These are phyloP conservation scores for Zelopaecilomyces penicillatus DNA, from an alignment of 2,329 filamentous ascomycete species.

Conservation along the genomic window DNA sequence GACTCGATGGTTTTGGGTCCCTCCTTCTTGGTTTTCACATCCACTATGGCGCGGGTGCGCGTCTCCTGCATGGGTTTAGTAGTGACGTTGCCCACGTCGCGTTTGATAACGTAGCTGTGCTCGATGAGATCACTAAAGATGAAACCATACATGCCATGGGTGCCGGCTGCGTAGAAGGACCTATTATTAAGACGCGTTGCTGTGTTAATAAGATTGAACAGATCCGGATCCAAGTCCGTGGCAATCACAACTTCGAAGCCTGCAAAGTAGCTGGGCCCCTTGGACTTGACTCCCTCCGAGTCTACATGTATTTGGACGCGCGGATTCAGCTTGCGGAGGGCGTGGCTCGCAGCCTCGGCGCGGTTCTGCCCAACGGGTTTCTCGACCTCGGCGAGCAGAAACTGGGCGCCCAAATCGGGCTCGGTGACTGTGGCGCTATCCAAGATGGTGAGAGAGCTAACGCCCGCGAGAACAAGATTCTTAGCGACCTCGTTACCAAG, in stretches of 20 bases:
- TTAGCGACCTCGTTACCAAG: slow-evolving; percentile 94
- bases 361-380: slow-evolving; percentile 71
- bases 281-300: slow-evolving; percentile 55
- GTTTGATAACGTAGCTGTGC: slow-evolving; percentile 84
- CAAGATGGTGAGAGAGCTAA: slow-evolving; percentile 81
- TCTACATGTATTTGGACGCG: slow-evolving; percentile 71
- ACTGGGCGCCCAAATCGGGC: slow-evolving; percentile 72
- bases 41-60: slow-evolving; percentile 65
- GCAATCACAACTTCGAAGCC: slow-evolving; percentile 81
- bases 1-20: slow-evolving; percentile 65
- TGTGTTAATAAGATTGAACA: slow-evolving; percentile 73
- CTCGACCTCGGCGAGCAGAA: slow-evolving; percentile 64
- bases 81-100: slow-evolving; percentile 68
- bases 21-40: slow-evolving; percentile 62
- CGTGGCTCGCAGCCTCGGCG: slow-evolving; percentile 68
- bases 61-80: slow-evolving; percentile 58
- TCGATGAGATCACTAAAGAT: slow-evolving; percentile 88
- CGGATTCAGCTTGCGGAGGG: slow-evolving; percentile 80
- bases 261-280: slow-evolving; percentile 66
- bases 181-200: slow-evolving; percentile 69
- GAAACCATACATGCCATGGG: slow-evolving; percentile 88
- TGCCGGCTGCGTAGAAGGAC: slow-evolving; percentile 81
- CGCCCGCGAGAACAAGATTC: slow-evolving; percentile 89
- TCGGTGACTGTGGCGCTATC: slow-evolving; percentile 70
- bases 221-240: slow-evolving; percentile 72